These are phyloP conservation scores for Suhomyces canberraensis DNA, from an alignment of 805 yeast species.

Conservation along the genomic window DNA sequence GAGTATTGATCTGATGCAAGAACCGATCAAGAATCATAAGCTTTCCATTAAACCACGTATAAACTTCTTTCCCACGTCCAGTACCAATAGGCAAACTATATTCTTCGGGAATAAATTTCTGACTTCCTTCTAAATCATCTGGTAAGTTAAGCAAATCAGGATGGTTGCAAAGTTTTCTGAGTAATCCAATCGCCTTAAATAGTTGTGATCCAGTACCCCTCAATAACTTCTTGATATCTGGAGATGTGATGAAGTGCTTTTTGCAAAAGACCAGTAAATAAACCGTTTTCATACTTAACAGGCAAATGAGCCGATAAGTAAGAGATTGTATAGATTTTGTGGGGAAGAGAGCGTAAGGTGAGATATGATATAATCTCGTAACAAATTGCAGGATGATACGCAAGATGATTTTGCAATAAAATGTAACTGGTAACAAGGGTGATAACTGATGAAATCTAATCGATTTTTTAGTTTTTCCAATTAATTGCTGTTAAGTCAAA, in stretches of 20 bases:
- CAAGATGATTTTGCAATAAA: too few relatives aligned
- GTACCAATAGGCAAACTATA: slow-evolving; percentile 45
- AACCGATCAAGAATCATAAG: slow-evolving; percentile 82
- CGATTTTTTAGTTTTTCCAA: too few relatives aligned
- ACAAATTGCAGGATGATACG: too few relatives aligned
- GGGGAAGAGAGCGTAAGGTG: too few relatives aligned
- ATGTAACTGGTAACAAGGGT: too few relatives aligned
- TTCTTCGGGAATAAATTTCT: slow-evolving; percentile 67
- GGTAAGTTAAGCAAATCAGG: slow-evolving; percentile 81
- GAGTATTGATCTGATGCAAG: slow-evolving; percentile 66
- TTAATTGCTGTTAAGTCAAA: too few relatives aligned
- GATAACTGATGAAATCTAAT: too few relatives aligned
- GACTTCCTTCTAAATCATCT: slow-evolving; percentile 72
- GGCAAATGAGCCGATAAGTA: too few relatives aligned
- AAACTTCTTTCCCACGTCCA: slow-evolving; percentile 53
- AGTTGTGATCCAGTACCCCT: slow-evolving; percentile 76
- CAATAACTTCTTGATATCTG: slow-evolving; percentile 67
- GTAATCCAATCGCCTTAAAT: slow-evolving; percentile 79
- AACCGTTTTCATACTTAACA: slow-evolving; percentile 93
- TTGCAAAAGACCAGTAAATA: slow-evolving; percentile 81
- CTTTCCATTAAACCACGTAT: slow-evolving; percentile 83
- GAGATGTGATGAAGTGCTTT: slow-evolving; percentile 71
- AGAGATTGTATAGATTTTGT: too few relatives aligned
- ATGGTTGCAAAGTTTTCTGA: slow-evolving; percentile 91
- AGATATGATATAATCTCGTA: too few relatives aligned